These are phyloP conservation scores for Nannochloropsis gaditana DNA, from an alignment of 108 stramenopile species.

Conservation along the genomic window DNA sequence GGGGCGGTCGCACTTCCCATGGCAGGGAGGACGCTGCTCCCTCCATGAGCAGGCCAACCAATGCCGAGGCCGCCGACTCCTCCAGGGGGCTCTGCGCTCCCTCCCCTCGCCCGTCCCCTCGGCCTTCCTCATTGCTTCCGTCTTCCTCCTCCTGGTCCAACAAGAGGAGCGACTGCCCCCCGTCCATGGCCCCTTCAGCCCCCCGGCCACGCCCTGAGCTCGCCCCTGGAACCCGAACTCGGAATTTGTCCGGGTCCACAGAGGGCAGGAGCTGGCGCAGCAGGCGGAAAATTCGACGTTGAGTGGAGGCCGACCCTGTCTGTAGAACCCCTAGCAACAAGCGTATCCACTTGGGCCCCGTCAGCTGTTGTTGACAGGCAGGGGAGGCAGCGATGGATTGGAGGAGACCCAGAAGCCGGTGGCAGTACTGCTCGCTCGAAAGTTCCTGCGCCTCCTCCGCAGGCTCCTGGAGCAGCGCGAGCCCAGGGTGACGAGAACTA, in stretches of 20 bases:
- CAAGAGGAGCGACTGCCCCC: background rate
- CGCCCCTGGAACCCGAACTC: background rate
- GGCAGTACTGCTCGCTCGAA: slow-evolving; percentile 21
- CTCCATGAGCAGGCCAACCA: slow-evolving; percentile 2
- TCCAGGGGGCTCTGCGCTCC: background rate
- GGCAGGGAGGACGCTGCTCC: background rate
- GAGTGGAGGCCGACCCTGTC: background rate
- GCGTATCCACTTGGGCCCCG: background rate
- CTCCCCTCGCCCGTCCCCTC: too few species aligned
- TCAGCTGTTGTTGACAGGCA: background rate
- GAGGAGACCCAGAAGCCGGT: slow-evolving; percentile 24
- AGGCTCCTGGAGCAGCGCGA: background rate
- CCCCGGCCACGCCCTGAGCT: background rate
- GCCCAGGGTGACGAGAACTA: background rate
- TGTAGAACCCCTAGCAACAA: background rate
- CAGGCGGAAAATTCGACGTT: background rate
- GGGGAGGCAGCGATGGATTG: background rate
- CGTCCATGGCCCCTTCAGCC: background rate
- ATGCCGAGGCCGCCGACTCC: background rate
- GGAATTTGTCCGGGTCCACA: background rate
- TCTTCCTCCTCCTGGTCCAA: background rate
- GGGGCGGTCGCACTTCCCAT: background rate
- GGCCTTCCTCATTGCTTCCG: background rate
- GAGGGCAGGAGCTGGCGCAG: background rate
- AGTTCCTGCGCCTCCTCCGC: background rate